A percentile compares a stretch with the other conserved stretches of the same genome.
phyloP scores from a whole-genome alignment of 176 grass and related monocot species.

The Leersia perrieri region DNA sequence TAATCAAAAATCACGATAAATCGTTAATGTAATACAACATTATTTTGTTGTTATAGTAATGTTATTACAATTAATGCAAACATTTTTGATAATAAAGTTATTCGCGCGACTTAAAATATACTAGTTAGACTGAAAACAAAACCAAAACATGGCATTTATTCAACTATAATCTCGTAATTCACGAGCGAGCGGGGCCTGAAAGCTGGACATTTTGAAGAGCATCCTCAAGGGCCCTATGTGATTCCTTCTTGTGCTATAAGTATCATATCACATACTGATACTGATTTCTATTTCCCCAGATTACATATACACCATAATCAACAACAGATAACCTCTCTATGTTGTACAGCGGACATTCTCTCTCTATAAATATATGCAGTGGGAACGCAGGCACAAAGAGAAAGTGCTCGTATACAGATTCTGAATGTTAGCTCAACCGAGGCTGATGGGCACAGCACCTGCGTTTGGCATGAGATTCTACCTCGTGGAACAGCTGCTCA shows the following conservation, averaged over 20 bases:
- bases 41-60: too few species aligned
- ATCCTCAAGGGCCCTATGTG: neutral
- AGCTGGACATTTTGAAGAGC: neutral
- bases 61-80: too few species aligned
- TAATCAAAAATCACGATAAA: too few species aligned
- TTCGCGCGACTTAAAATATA: too few species aligned
- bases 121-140: neutral
- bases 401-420: slow-evolving; percentile 24
- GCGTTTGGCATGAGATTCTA: neutral
- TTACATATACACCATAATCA: slow-evolving; percentile 45
- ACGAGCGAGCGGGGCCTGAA: neutral
- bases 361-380: slow-evolving; percentile 7
- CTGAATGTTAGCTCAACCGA: slow-evolving; percentile 10
- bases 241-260: neutral
- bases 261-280: neutral
- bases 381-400: neutral
- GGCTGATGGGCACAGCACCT: neutral
- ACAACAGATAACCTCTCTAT: slow-evolving; percentile 12
- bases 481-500: slow-evolving; percentile 1
- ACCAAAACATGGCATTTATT: neutral
- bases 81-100: too few species aligned
- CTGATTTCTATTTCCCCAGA: slow-evolving; percentile 29
- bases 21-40: too few species aligned
- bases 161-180: neutral
- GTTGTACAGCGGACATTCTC: slow-evolving; percentile 16